Base-by-base conservation (phyloP, 2,329 filamentous ascomycete genomes). In the Coniochaeta sp. region DNA sequence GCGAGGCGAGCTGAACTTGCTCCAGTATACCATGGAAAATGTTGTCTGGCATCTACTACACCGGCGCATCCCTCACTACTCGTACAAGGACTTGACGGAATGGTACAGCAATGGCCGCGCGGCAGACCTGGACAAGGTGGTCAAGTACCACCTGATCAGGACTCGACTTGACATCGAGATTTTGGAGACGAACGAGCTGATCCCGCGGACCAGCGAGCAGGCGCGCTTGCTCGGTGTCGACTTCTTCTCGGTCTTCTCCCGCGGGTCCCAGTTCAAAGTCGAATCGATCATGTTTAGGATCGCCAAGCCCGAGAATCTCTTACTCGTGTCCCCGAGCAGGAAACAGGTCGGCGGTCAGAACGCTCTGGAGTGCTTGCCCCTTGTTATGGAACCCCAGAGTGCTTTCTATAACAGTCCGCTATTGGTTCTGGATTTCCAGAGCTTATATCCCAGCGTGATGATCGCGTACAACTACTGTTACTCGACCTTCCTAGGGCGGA, bases 381-480 rank as follows among this genome's bases (percentile, higher is more conserved):
- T 99, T 14, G 95, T 99, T 44, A 97, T 99, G 93, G 95, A 99
- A 69, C 95, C 95, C 0, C 91, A 95, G 68, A 97, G 93, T 65
- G 90, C 88, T 7, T 96, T 99, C 70, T 99, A 99, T 74, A 91
- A 80, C 60, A 95, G 90, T 63, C 95, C 95, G 0, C 72, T 99
- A 0, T 71, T 99, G 3, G 95, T 99, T 0, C 80, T 99, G 7
- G 95, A 99, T 73, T 99, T 99, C 64, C 93, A 98, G 70, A 96
- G 91, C 62, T 77, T 99, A 55, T 99, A 99, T 65, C 95, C 95
- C 0, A 97, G 93, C 73, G 88, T 98, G 62, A 97, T 99, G 92
- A 98, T 99, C 70, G 95, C 95, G 0, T 98, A 99, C 77, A 99
- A 99, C 69, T 95, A 97, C 71, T 99, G 95, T 76, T 99, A 99